Conservation (phyloP, 140 eudicot genomes). For the Anethum foeniculum region DNA sequence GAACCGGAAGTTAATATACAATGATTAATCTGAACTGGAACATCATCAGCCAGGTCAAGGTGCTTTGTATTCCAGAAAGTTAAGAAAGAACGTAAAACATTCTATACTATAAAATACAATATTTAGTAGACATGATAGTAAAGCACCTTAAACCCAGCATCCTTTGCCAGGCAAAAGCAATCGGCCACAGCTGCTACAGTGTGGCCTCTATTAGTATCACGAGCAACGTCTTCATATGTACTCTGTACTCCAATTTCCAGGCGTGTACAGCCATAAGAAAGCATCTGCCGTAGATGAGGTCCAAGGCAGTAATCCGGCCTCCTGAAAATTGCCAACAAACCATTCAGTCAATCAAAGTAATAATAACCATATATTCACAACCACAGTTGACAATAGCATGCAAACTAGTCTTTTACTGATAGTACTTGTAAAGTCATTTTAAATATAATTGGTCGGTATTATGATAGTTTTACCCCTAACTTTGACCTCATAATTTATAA, state of each 20-base stretch:
- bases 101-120: neutral
- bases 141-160: slow-evolving; percentile 93
- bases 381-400: neutral
- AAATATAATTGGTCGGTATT: neutral
- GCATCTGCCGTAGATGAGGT: slow-evolving; percentile 97
- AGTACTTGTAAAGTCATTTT: neutral
- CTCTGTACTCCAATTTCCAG: slow-evolving; percentile 97
- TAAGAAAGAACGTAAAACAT: neutral
- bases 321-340: slow-evolving; percentile 25
- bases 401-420: neutral
- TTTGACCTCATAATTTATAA: neutral
- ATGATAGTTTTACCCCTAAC: neutral
- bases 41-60: neutral
- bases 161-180: slow-evolving; percentile 93
- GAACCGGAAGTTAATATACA: neutral
- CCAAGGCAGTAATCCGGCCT: slow-evolving; percentile 99
- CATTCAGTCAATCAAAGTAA: slow-evolving; percentile 1
- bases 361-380: slow-evolving; percentile 4
- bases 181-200: slow-evolving; percentile 99
- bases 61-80: neutral
- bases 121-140: neutral
- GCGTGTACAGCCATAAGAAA: slow-evolving; percentile 87
- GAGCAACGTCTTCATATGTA: slow-evolving; percentile 97
- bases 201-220: slow-evolving; percentile 96
- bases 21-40: neutral